These are phyloP conservation scores for Cutaneotrichosporon cavernicola DNA, from an alignment of 1,284 basidiomycete species.

Conservation along the genomic window DNA sequence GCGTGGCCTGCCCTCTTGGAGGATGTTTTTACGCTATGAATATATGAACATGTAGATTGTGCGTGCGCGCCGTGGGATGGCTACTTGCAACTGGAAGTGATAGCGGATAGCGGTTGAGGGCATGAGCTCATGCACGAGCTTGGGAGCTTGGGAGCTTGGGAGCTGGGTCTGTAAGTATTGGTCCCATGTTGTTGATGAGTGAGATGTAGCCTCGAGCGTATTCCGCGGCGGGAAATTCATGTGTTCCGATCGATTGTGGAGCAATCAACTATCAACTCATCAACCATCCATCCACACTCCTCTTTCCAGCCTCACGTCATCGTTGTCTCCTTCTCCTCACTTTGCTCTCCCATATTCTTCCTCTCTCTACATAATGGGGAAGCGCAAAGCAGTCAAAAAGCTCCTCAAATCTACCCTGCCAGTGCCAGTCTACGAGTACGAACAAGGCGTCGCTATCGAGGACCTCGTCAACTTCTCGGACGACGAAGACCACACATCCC, in stretches of 20 bases:
- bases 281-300: too few relatives aligned
- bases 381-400: constrained; percentile 50
- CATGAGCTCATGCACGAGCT: too few relatives aligned
- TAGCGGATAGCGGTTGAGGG: too few relatives aligned
- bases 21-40: not conserved
- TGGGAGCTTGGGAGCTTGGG: too few relatives aligned
- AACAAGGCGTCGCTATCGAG: not conserved
- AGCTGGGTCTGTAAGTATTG: too few relatives aligned
- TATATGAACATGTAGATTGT: not conserved
- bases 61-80: too few relatives aligned
- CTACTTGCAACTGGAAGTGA: too few relatives aligned
- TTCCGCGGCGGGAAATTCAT: too few relatives aligned
- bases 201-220: too few relatives aligned
- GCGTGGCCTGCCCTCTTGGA: not conserved
- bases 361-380: constrained; percentile 17
- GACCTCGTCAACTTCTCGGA: constrained; percentile 1
- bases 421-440: not conserved
- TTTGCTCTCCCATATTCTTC: not conserved
- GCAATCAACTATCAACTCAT: too few relatives aligned
- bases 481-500: constrained; percentile 3
- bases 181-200: too few relatives aligned
- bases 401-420: constrained; percentile 28
- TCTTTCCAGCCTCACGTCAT: not conserved
- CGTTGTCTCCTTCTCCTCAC: not conserved
- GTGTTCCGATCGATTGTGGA: too few relatives aligned